These are phyloP conservation scores for Graphilbum fragrans DNA, from an alignment of 2,329 filamentous ascomycete species.

Conservation along the genomic window DNA sequence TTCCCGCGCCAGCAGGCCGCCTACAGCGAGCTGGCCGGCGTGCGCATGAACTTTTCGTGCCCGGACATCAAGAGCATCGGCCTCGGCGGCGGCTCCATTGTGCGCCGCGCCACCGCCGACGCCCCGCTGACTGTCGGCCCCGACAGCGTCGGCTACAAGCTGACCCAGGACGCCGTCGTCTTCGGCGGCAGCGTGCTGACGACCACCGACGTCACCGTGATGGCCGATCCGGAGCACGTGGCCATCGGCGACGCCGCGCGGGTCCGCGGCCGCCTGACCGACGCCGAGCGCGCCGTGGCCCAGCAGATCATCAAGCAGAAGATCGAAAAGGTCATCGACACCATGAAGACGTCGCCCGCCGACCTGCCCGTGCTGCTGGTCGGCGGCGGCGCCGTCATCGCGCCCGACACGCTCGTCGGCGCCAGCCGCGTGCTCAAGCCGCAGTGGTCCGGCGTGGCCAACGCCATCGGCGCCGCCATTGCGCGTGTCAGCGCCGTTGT, in stretches of 20 bases:
- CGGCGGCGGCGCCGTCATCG: constrained; percentile 49
- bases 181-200: constrained; percentile 47
- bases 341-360: constrained; percentile 50
- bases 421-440: constrained; percentile 45
- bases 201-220: constrained; percentile 41
- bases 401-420: constrained; percentile 40
- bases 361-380: constrained; percentile 49
- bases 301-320: constrained; percentile 31
- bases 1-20: constrained; percentile 52
- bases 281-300: constrained; percentile 22
- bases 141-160: constrained; percentile 21
- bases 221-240: constrained; percentile 18
- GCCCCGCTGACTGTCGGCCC: constrained; percentile 25
- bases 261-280: constrained; percentile 18
- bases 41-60: constrained; percentile 48
- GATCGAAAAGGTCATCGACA: constrained; percentile 45
- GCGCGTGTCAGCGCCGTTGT: constrained; percentile 44
- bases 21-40: constrained; percentile 49
- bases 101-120: constrained; percentile 23
- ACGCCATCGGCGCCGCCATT: constrained; percentile 53
- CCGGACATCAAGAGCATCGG: constrained; percentile 49
- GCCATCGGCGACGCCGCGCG: constrained; percentile 29
- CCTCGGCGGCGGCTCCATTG: constrained; percentile 44
- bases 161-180: constrained; percentile 38
- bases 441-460: constrained; percentile 45